phyloP scores from a whole-genome alignment of 495 filamentous ascomycete genomes.

The Neurospora discreta region DNA sequence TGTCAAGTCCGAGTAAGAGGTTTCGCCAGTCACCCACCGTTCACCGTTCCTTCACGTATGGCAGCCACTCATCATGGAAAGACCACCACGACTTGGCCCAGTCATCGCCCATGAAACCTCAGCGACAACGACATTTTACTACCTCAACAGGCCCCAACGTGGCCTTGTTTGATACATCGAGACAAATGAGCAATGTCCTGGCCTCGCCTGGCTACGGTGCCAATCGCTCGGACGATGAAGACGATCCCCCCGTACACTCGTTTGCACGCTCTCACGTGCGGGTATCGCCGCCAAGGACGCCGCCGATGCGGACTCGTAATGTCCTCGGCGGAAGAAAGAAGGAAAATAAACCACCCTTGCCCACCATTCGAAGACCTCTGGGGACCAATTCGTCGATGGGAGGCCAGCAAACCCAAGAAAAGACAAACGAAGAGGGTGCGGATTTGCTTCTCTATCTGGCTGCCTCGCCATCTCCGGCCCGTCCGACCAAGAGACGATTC shows the following conservation, averaged over 20 bases:
- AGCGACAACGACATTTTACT: slow-evolving; percentile 52
- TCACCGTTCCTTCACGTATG: slow-evolving; percentile 44
- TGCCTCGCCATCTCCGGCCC: slow-evolving; percentile 79
- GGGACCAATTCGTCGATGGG: neutral
- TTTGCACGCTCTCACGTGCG: slow-evolving; percentile 46
- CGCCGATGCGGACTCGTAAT: slow-evolving; percentile 51
- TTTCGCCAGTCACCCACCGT: slow-evolving; percentile 55
- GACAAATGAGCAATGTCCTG: slow-evolving; percentile 52
- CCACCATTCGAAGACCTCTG: neutral
- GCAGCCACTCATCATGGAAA: slow-evolving; percentile 55
- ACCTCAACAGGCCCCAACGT: slow-evolving; percentile 48
- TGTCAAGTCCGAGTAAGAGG: slow-evolving; percentile 50
- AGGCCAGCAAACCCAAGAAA: slow-evolving; percentile 18
- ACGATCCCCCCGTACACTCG: slow-evolving; percentile 65
- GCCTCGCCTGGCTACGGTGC: slow-evolving; percentile 50
- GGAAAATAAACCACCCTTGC: neutral
- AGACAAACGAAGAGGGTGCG: slow-evolving; percentile 68
- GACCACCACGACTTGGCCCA: slow-evolving; percentile 60
- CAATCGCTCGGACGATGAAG: slow-evolving; percentile 61
- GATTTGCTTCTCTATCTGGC: slow-evolving; percentile 87
- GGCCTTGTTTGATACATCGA: slow-evolving; percentile 55
- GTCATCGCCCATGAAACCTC: slow-evolving; percentile 67
- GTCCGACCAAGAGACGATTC: slow-evolving; percentile 16
- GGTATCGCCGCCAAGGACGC: slow-evolving; percentile 74
- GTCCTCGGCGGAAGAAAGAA: slow-evolving; percentile 27